These are phyloP conservation scores for Colletotrichum melonis DNA, from an alignment of 2,329 filamentous ascomycete genomes.

Conservation along the genomic window DNA sequence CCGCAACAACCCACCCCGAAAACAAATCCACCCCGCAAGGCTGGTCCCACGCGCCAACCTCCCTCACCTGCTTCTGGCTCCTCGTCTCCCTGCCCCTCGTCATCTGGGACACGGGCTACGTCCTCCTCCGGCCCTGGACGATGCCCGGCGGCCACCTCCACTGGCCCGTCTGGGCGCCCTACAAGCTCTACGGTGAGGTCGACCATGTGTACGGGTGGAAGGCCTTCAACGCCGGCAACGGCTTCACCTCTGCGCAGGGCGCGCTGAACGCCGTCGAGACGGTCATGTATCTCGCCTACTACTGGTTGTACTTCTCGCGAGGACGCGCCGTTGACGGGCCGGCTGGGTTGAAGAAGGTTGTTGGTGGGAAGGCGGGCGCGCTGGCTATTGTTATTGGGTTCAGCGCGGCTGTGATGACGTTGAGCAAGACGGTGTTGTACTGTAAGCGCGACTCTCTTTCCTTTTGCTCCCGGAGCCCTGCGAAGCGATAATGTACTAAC, in stretches of 20 bases:
- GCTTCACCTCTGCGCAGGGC: conserved; percentile 83
- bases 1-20: conserved; percentile 12
- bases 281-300: conserved; percentile 70
- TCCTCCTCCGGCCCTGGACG: conserved; percentile 81
- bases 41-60: conserved; percentile 56
- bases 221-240: conserved; percentile 73
- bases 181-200: conserved; percentile 82
- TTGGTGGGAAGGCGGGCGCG: conserved; percentile 57
- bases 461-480: neutral
- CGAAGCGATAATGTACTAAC: neutral
- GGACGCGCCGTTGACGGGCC: conserved; percentile 38
- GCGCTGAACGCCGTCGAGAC: conserved; percentile 77
- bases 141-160: conserved; percentile 84
- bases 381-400: conserved; percentile 61
- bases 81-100: conserved; percentile 81
- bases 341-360: conserved; percentile 42
- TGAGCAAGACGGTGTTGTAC: conserved; percentile 72
- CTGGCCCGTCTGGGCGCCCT: conserved; percentile 79
- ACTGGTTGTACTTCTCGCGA: conserved; percentile 48
- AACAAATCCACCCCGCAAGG: conserved; percentile 6
- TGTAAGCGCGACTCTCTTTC: conserved; percentile 53
- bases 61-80: conserved; percentile 74
- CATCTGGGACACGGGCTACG: conserved; percentile 83
- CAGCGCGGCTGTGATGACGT: conserved; percentile 67
- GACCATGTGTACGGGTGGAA: conserved; percentile 87